Evolutionary conservation across 1,284 basidiomycete genomes (phyloP).

Genomic region (Rhodotorula glutinis): DNA sequence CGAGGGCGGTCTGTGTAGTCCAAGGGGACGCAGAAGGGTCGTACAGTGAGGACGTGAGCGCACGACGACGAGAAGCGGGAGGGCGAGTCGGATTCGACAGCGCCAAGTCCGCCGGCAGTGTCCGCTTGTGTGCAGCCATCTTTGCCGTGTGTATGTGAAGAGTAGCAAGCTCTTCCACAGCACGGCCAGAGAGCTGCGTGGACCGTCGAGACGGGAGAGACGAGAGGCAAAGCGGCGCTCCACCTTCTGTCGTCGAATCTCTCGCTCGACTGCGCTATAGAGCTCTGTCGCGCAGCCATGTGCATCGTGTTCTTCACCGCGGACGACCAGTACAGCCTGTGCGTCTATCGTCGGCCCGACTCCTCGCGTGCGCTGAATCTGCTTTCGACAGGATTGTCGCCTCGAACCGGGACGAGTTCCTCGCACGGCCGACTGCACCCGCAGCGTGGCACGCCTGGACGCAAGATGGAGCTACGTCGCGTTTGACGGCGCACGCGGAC

Average conservation of each 20-base stretch:
- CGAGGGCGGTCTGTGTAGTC: conserved; percentile 45
- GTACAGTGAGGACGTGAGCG: conserved; percentile 8
- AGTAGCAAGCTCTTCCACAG: no score
- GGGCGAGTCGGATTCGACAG: conserved; percentile 15
- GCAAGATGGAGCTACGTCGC: background rate
- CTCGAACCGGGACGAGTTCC: conserved; percentile 43
- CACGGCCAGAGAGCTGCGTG: background rate
- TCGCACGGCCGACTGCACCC: conserved; percentile 34
- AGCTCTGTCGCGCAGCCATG: conserved; percentile 19
- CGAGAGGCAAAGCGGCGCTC: background rate
- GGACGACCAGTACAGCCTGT: conserved; percentile 24
- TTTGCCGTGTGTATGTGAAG: background rate
- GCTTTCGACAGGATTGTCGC: conserved; percentile 34
- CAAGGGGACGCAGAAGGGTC: background rate
- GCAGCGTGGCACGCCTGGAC: conserved; percentile 34
- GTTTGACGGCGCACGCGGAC: background rate
- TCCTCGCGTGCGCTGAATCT: background rate
- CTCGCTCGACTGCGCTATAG: background rate
- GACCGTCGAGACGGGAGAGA: background rate
- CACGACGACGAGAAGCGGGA: background rate
- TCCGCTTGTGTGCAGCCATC: background rate
- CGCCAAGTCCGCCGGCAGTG: background rate
- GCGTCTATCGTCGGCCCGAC: background rate
- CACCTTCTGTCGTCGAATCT: background rate
- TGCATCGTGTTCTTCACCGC: conserved; percentile 35